Percentiles rank a stretch among this genome's conserved stretches.
These are phyloP conservation scores for Mangifera indica DNA, from an alignment of 345 rosid genomes.

Conservation along the genomic window DNA sequence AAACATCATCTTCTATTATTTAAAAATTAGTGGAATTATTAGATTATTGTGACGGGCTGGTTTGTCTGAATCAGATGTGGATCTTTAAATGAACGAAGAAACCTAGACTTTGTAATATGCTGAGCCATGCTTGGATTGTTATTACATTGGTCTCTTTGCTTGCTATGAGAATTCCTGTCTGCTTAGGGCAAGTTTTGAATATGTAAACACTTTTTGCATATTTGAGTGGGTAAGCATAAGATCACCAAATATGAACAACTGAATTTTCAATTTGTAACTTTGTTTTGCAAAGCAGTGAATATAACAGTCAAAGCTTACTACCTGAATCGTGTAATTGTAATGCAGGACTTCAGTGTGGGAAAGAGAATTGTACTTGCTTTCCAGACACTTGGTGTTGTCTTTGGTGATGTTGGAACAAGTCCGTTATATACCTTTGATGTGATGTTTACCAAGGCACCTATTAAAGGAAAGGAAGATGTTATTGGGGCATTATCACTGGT, in stretches of 20 bases:
- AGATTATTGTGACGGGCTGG: background rate
- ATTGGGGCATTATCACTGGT: slow-evolving; percentile 94
- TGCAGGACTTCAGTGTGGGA: slow-evolving; percentile 73
- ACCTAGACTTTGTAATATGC: background rate
- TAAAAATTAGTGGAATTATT: background rate
- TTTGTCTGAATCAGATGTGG: background rate
- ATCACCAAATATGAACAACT: background rate
- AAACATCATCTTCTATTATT: too few species aligned
- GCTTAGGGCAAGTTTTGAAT: background rate
- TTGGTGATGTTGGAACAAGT: slow-evolving; percentile 99
- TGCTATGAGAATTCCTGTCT: background rate
- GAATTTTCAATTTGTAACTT: background rate
- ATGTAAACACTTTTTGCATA: background rate
- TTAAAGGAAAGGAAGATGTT: slow-evolving; percentile 76
- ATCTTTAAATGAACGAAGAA: background rate
- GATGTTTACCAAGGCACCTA: slow-evolving; percentile 88
- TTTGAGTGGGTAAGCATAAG: background rate
- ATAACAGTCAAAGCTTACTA: background rate
- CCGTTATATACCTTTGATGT: slow-evolving; percentile 93
- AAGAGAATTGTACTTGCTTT: slow-evolving; percentile 78
- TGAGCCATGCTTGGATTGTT: too few species aligned
- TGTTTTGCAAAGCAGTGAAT: background rate
- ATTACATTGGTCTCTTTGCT: too few species aligned
- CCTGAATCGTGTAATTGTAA: slow-evolving; percentile 6
- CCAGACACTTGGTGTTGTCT: slow-evolving; percentile 95